Conservation (phyloP, 1,284 basidiomycete genomes). For the Marasmius tenuissimus region DNA sequence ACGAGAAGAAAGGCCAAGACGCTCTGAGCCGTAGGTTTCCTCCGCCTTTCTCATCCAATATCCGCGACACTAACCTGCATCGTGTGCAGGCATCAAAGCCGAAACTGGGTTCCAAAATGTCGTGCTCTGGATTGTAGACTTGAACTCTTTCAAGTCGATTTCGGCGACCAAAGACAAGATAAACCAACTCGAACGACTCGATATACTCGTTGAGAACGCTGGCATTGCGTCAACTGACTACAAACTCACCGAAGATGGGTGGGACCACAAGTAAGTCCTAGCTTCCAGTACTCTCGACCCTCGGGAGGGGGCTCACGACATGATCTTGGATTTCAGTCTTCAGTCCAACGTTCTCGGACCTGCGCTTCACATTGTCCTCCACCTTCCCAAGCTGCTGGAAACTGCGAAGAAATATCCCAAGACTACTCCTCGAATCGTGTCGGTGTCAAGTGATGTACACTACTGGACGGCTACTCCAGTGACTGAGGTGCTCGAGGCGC, state of each 20-base stretch:
- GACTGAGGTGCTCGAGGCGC: constrained; percentile 23
- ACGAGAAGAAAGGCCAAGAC: constrained; percentile 20
- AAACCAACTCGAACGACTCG: constrained; percentile 34
- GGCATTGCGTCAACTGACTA: constrained; percentile 22
- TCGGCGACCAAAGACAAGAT: constrained; percentile 35
- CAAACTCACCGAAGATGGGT: constrained; percentile 33
- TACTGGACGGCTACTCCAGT: constrained; percentile 23
- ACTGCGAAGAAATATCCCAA: constrained; percentile 30
- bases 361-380: constrained; percentile 36
- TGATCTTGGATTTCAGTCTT: constrained; percentile 25
- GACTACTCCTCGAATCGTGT: constrained; percentile 32
- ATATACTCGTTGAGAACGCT: constrained; percentile 43
- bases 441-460: constrained; percentile 40
- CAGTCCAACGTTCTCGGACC: constrained; percentile 43
- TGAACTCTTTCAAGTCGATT: constrained; percentile 36
- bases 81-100: constrained; percentile 25
- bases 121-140: constrained; percentile 39
- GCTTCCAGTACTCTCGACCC: background rate
- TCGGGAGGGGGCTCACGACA: background rate
- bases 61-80: background rate
- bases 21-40: no score
- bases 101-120: constrained; percentile 30
- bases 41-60: no score
- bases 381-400: constrained; percentile 40
- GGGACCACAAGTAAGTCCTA: constrained; percentile 34